Conservation (phyloP, 768 basidiomycete species). For the Krasilnikovozyma curviuscula region DNA sequence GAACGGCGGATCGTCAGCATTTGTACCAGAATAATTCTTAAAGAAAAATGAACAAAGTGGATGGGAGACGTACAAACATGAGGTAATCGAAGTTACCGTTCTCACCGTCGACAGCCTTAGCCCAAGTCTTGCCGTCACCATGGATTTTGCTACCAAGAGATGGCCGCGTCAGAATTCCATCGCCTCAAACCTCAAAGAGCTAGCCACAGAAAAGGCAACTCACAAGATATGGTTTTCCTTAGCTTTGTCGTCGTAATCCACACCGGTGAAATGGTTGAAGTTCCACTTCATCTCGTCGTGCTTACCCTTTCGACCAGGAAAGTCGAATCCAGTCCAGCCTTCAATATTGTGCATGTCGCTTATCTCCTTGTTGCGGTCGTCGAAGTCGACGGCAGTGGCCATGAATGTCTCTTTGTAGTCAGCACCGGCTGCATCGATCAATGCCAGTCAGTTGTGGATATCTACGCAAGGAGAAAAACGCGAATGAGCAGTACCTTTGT, state of each 20-base stretch:
- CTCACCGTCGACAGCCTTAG: constrained; percentile 55
- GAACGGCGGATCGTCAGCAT: neutral
- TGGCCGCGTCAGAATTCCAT: neutral
- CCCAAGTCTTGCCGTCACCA: constrained; percentile 57
- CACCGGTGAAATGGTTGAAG: constrained; percentile 32
- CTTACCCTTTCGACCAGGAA: constrained; percentile 53
- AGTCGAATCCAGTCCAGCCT: constrained; percentile 39
- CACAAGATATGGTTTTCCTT: constrained; percentile 41
- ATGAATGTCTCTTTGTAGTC: constrained; percentile 51
- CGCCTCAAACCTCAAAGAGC: neutral
- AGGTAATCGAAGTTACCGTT: constrained; percentile 42
- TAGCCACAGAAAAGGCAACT: neutral
- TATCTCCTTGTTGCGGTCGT: constrained; percentile 44
- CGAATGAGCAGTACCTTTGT: constrained; percentile 31
- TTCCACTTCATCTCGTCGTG: constrained; percentile 19
- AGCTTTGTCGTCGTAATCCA: constrained; percentile 65
- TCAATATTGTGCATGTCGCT: constrained; percentile 42
- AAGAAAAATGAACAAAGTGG: neutral
- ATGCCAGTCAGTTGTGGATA: constrained; percentile 3
- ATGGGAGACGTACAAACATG: constrained; percentile 21
- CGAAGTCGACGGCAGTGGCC: constrained; percentile 49
- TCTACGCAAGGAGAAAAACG: neutral
- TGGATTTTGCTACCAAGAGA: constrained; percentile 40
- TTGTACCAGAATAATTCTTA: too few species aligned
- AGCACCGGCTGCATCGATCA: constrained; percentile 64